Evolutionary conservation across 257 asterid species (phyloP), one percentile per base, ranked within the genome.

Genomic region (Petunia axillaris): DNA sequence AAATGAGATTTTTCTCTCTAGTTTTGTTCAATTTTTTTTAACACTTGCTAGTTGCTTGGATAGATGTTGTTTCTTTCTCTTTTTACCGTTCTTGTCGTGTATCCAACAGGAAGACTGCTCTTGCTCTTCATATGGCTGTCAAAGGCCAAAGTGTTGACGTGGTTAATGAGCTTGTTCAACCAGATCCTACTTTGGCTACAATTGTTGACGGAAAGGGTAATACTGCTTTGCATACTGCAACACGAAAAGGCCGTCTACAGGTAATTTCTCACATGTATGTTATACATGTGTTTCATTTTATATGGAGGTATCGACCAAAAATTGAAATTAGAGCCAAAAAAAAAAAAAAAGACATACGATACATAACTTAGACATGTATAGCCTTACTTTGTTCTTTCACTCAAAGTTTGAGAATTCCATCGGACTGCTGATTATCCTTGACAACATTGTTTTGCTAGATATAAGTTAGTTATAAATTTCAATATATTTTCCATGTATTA

Each of bases 41-140:
- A 25, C 25, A 25, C 25, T 25, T 25, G 25, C 25, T 25, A 25
- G 25, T 25, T 25, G 25, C 25, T 25, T 25, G 25, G 25, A 25
- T 25, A 25, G 25, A 25, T 25, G 25, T 25, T 25, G 25, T 25
- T 25, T 25, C 25, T 25, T 25, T 25, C 0, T 25, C 25, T 25
- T 25, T 25, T 25, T 25, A 25, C 25, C 25, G 25, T 25, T 25
- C 25, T 25, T 25, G 25, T 25, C 25, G 25, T 25, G 25, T 25
- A 25, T 25, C 25, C 25, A 25, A 25, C 25, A 25, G 25, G 25
- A 25, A 25, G 25, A 25, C 25, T 25, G 25, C 25, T 25, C 25
- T 25, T 0, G 97, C 97, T 79, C 95, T 93, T 83, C 97, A 93
- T 70, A 91, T 93, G 97, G 96, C 96, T 0, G 96, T 85, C 25